phyloP scores from a whole-genome alignment of 2,329 filamentous ascomycete genomes.

The Arthrobotrys pseudoclavata region DNA sequence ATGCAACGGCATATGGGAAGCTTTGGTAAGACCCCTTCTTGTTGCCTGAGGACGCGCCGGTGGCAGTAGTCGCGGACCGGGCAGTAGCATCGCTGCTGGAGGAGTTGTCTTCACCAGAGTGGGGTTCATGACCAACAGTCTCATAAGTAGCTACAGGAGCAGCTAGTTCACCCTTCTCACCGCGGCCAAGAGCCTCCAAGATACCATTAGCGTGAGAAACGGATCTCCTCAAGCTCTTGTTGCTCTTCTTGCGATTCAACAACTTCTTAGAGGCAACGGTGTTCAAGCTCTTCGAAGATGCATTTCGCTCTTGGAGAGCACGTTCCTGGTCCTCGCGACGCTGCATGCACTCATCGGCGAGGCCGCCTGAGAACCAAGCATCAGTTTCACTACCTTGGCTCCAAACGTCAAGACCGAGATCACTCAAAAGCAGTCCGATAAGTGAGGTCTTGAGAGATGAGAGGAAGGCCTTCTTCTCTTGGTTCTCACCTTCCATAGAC shows the following conservation, averaged over 20 bases:
- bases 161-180: slow-evolving; percentile 66
- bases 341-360: slow-evolving; percentile 77
- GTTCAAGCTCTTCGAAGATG: slow-evolving; percentile 66
- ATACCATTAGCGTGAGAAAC: slow-evolving; percentile 66
- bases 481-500: slow-evolving; percentile 71
- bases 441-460: slow-evolving; percentile 82
- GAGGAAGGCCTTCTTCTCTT: slow-evolving; percentile 84
- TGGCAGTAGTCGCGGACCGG: slow-evolving; percentile 66
- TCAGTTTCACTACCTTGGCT: slow-evolving; percentile 94
- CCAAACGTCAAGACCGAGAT: slow-evolving; percentile 87
- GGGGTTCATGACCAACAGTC: slow-evolving; percentile 65
- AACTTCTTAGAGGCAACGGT: slow-evolving; percentile 71
- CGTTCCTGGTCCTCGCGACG: slow-evolving; percentile 72
- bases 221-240: slow-evolving; percentile 72
- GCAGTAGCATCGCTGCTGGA: slow-evolving; percentile 68
- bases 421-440: slow-evolving; percentile 86
- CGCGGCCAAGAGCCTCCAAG: slow-evolving; percentile 67
- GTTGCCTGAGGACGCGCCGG: slow-evolving; percentile 61
- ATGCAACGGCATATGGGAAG: slow-evolving; percentile 85
- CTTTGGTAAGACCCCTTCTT: slow-evolving; percentile 67
- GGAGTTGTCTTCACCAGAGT: slow-evolving; percentile 68
- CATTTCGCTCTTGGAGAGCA: slow-evolving; percentile 67
- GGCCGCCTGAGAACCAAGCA: slow-evolving; percentile 79
- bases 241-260: slow-evolving; percentile 72
- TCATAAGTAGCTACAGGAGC: slow-evolving; percentile 67